These are phyloP conservation scores for Dioscorea alata DNA, from an alignment of 106 monocot species.

Conservation along the genomic window DNA sequence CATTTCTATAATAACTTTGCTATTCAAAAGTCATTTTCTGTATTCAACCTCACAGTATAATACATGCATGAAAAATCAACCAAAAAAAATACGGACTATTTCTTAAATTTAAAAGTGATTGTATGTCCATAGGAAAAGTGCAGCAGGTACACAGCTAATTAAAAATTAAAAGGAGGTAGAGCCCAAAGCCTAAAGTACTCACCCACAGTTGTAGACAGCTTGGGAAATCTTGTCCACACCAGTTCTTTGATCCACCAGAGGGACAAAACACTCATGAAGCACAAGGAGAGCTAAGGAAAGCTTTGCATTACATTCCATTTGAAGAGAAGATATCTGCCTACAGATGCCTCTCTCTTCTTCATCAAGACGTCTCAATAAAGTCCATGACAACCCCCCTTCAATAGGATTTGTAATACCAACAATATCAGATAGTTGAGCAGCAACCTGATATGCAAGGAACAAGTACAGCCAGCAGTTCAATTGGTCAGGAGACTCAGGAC, in stretches of 20 bases:
- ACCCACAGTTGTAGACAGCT: constrained; percentile 68
- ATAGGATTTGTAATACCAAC: constrained; percentile 39
- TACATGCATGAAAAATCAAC: too few relatives aligned
- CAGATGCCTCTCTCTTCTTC: constrained; percentile 24
- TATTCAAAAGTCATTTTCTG: too few relatives aligned
- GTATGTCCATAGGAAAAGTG: too few relatives aligned
- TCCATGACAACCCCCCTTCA: constrained; percentile 49
- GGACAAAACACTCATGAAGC: constrained; percentile 60
- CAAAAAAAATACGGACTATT: too few relatives aligned
- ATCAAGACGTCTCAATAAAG: constrained; percentile 42
- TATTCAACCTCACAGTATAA: too few relatives aligned
- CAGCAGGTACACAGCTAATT: neutral
- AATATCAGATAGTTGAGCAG: constrained; percentile 27
- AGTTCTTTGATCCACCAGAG: constrained; percentile 43
- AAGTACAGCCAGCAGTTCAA: too few relatives aligned
- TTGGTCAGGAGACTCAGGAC: neutral
- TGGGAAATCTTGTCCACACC: constrained; percentile 54
- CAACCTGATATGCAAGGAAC: constrained; percentile 21
- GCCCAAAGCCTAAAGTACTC: constrained; percentile 6
- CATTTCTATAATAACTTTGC: too few relatives aligned
- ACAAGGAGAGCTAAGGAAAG: constrained; percentile 41
- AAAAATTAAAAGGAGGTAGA: neutral
- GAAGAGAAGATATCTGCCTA: constrained; percentile 13
- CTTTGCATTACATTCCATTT: constrained; percentile 53
- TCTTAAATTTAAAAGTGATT: too few relatives aligned